Percentiles rank a stretch among this genome's conserved stretches.
These are phyloP conservation scores for Salmacisia buchloeana DNA, from an alignment of 1,284 basidiomycete genomes.

Conservation along the genomic window DNA sequence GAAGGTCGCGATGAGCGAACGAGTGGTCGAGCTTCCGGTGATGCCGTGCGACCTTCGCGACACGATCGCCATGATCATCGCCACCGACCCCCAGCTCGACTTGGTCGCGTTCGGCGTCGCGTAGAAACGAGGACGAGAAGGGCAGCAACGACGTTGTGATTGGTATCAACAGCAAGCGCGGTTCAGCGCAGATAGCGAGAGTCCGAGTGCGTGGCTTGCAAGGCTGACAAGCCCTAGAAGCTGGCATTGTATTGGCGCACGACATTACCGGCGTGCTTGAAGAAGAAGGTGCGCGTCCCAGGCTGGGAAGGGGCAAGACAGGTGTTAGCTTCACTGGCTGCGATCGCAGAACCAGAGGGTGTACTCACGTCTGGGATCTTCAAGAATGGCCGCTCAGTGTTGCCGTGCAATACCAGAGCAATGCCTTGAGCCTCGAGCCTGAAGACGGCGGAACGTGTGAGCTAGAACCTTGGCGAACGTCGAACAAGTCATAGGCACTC, in stretches of 20 bases:
- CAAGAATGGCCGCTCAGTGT: slow-evolving; percentile 58
- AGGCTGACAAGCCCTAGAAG: background rate
- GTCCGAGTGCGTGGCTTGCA: too few species aligned
- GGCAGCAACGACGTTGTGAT: too few species aligned
- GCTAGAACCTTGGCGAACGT: background rate
- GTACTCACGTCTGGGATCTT: slow-evolving; percentile 54
- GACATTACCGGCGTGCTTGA: slow-evolving; percentile 54
- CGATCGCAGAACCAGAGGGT: background rate
- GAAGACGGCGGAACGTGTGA: background rate
- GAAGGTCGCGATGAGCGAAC: too few species aligned
- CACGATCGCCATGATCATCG: too few species aligned
- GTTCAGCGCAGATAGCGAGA: too few species aligned
- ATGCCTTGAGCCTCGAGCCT: slow-evolving; percentile 41
- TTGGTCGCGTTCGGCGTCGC: too few species aligned
- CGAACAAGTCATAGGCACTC: slow-evolving; percentile 2
- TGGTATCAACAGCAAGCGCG: too few species aligned
- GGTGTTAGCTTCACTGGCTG: background rate
- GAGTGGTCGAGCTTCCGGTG: too few species aligned
- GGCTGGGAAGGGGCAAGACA: background rate
- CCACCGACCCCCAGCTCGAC: too few species aligned
- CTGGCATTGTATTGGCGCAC: slow-evolving; percentile 23
- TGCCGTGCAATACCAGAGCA: slow-evolving; percentile 61
- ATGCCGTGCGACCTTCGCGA: too few species aligned
- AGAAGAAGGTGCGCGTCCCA: slow-evolving; percentile 58
- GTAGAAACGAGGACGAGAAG: too few species aligned